A percentile compares a stretch with the other conserved stretches of the same genome.
phyloP scores from a whole-genome alignment of 2,329 filamentous ascomycete genomes.

The Fusarium tuaranense region DNA sequence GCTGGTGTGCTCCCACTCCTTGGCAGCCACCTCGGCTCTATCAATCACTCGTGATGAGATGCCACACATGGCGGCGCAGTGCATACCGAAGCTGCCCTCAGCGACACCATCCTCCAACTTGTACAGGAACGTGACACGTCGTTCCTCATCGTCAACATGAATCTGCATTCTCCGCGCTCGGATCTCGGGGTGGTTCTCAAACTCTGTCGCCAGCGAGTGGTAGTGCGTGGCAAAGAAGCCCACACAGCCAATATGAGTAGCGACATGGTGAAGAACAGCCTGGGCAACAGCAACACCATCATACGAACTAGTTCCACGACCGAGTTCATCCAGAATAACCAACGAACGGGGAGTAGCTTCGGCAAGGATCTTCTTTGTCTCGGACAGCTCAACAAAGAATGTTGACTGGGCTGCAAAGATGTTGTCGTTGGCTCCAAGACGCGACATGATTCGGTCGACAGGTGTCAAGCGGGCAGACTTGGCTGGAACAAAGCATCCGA shows the following conservation, averaged over 20 bases:
- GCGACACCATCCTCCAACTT: slow-evolving; percentile 93
- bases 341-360: slow-evolving; percentile 94
- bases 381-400: slow-evolving; percentile 96
- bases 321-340: slow-evolving; percentile 96
- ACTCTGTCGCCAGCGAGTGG: slow-evolving; percentile 92
- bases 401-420: slow-evolving; percentile 98
- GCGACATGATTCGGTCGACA: slow-evolving; percentile 98
- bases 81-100: slow-evolving; percentile 98
- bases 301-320: slow-evolving; percentile 93
- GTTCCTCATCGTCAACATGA: slow-evolving; percentile 84
- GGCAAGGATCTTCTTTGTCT: slow-evolving; percentile 97
- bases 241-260: slow-evolving; percentile 90
- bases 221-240: slow-evolving; percentile 99
- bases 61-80: slow-evolving; percentile 98
- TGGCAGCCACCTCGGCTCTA: slow-evolving; percentile 87
- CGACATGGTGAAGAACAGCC: slow-evolving; percentile 95
- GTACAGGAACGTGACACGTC: slow-evolving; percentile 96
- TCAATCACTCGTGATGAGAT: slow-evolving; percentile 87
- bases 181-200: slow-evolving; percentile 89
- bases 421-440: slow-evolving; percentile 96
- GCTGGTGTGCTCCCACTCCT: slow-evolving; percentile 95
- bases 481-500: slow-evolving; percentile 93
- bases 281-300: slow-evolving; percentile 97
- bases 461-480: slow-evolving; percentile 86
- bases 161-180: slow-evolving; percentile 92